Base-by-base conservation (phyloP, 2,329 filamentous ascomycete genomes). In the Fusarium sp. region DNA sequence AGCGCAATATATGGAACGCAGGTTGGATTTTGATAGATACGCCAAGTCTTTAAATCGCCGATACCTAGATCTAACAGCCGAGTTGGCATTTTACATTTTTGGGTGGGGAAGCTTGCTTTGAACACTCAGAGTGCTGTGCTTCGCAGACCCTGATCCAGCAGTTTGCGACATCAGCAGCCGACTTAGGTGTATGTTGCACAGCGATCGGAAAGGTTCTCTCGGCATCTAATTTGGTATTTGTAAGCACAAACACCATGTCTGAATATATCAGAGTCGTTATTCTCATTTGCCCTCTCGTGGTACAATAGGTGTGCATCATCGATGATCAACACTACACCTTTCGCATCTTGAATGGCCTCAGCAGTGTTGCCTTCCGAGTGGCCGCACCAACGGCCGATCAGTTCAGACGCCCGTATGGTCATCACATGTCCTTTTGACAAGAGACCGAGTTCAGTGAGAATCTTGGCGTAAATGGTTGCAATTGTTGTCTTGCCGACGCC, bases 211-310 rank as follows among this genome's bases (percentile, higher is more conserved):
- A 32, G 1, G 5, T 2, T 3, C 3, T 8, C 20, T 32, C 45
- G 0, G 4, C 45, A 6, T 32, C 45, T 48, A 8, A 6, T 30
- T 20, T 0, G 2, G 1, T 0, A 11, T 7, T 1, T 5, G 0
- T 20, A 1, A 46, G 44, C 30, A 30, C 27, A 30, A n/a, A n/a
- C 20, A 23, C 20, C 20, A 3, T 23, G 20, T 23, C 20, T 23
- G 20, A 23, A 23, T 23, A 23, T 23, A 23, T 23, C 20, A 23
- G 20, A 23, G 20, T 23, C 20, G 20, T 23, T 23, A 23, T 23
- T 23, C 20, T 4, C 20, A 23, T 23, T 23, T 23, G 20, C 4
- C 20, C 20, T 23, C 20, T 23, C 20, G 20, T 23, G 20, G 4
- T 23, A 23, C 20, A 23, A 23, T 23, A 23, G 20, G 20, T 23